Evolutionary conservation across 192 early-diverging fungal genomes (phyloP), one percentile per base, ranked within the genome.

Genomic region (Phycomyces blakesleeanus): DNA sequence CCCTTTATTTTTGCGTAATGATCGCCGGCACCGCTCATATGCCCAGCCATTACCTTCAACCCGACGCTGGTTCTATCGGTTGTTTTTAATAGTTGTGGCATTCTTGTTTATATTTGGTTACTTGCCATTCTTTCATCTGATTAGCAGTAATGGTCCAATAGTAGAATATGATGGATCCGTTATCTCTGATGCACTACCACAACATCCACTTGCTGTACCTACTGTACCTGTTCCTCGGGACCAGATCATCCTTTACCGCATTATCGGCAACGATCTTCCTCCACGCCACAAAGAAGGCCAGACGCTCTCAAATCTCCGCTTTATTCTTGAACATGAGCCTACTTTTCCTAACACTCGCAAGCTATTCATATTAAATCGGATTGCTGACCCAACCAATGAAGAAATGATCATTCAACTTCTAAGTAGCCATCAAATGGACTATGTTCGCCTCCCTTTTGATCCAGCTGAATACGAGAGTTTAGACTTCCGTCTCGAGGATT

Each of bases 181-280:
- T 39, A 54, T 20, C 24, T 20, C 24, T n/a, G 3, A 22, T 20
- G 21, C 52, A 22, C 5, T 15, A 12, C 12, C 52, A 29, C 52
- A 4, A 3, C 21, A 12, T 24, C 12, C 11, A 7, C 7, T 7
- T 34, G 29, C 7, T 7, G 29, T 34, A 34, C 29, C 29, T 34
- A 7, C 7, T 7, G 29, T 34, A 34, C 29, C 29, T 34, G 29
- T 34, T 9, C 16, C 37, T 18, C 55, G 61, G 47, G 74, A 75
- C 61, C 69, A 82, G 38, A 75, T 85, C 53, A 57, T 75, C 0
- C 59, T 83, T 9, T 81, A 81, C 57, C 76, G 83, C 27, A 83
- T 87, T 49, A 64, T 85, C 37, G 84, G 84, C 26, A 86, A 86
- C 55, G 84, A 86, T 57, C 61, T 86, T 24, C 84, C 84, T 15